Conservation (phyloP, 2,329 filamentous ascomycete species). For the Microcyclospora tardicrescens region DNA sequence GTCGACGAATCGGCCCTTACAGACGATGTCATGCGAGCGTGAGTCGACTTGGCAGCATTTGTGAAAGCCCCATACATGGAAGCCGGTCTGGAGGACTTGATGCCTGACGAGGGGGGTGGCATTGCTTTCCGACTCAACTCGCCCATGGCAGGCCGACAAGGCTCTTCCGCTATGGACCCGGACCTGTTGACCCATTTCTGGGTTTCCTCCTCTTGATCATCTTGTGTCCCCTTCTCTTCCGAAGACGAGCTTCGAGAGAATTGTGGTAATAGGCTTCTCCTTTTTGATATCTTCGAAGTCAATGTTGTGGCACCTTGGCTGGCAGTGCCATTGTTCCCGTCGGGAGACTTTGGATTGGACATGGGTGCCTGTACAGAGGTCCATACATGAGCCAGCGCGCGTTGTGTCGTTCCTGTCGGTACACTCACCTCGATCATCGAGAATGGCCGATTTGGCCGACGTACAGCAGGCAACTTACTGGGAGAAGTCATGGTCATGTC, state of each 20-base stretch:
- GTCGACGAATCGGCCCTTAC: too few species aligned
- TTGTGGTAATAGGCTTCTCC: constrained; percentile 20
- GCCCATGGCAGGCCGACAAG: constrained; percentile 3
- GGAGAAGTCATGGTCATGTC: constrained; percentile 9
- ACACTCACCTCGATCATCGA: constrained; percentile 19
- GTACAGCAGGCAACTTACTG: constrained; percentile 15
- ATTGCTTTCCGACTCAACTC: constrained; percentile 14
- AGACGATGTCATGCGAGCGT: too few species aligned
- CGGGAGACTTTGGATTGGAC: not conserved
- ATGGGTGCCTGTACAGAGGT: constrained; percentile 1
- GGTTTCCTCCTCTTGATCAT: constrained; percentile 12
- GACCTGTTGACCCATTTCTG: constrained; percentile 3
- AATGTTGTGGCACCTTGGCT: constrained; percentile 1
- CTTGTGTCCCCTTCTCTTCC: constrained; percentile 11
- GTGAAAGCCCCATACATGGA: constrained; percentile 4
- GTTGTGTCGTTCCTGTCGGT: too few species aligned
- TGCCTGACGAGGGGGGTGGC: constrained; percentile 14
- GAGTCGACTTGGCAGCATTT: too few species aligned
- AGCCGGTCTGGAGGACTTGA: constrained; percentile 8
- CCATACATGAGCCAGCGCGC: too few species aligned
- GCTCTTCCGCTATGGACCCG: not conserved
- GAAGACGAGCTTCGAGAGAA: constrained; percentile 13
- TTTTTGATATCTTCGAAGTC: constrained; percentile 14
- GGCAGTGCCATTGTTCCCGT: not conserved
- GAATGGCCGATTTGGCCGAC: constrained; percentile 14